Percentiles rank a stretch among this genome's conserved stretches.
Conservation (phyloP, 257 asterid species). For the Solanum pimpinellifolium region DNA sequence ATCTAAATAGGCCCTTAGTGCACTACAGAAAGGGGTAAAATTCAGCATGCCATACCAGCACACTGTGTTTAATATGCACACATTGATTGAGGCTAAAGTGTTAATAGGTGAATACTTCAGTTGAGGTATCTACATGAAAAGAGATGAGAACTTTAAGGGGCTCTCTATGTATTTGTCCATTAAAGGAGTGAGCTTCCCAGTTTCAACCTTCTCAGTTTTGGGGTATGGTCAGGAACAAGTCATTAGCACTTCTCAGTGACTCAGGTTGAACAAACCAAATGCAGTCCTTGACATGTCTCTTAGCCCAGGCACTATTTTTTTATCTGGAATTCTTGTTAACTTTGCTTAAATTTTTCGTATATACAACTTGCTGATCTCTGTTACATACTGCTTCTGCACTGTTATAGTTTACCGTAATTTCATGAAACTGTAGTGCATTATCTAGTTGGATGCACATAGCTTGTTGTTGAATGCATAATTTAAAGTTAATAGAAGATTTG, state of each 20-base stretch:
- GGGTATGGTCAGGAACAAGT: conserved; percentile 26
- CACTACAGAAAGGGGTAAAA: neutral
- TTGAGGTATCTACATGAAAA: neutral
- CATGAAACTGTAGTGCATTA: neutral
- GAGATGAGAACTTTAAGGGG: neutral
- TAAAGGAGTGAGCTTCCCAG: conserved; percentile 26
- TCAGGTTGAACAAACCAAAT: conserved; percentile 45
- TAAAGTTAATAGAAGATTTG: neutral
- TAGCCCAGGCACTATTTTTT: neutral
- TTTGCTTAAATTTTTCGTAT: neutral
- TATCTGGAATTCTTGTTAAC: neutral
- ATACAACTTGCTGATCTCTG: neutral
- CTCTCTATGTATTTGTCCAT: neutral
- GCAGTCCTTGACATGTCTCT: conserved; percentile 50
- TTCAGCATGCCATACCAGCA: neutral
- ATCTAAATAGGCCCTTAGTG: neutral
- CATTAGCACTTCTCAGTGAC: conserved; percentile 38
- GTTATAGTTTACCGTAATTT: neutral
- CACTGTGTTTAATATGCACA: neutral
- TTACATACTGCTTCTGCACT: neutral
- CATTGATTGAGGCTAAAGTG: neutral
- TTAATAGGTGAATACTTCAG: neutral
- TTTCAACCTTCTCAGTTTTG: conserved; percentile 35
- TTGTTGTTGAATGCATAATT: neutral
- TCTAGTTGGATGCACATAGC: neutral